A percentile compares a stretch with the other conserved stretches of the same genome.
Evolutionary conservation across 495 filamentous ascomycete species (phyloP).

Genomic region (Lasiosphaeria ovina): DNA sequence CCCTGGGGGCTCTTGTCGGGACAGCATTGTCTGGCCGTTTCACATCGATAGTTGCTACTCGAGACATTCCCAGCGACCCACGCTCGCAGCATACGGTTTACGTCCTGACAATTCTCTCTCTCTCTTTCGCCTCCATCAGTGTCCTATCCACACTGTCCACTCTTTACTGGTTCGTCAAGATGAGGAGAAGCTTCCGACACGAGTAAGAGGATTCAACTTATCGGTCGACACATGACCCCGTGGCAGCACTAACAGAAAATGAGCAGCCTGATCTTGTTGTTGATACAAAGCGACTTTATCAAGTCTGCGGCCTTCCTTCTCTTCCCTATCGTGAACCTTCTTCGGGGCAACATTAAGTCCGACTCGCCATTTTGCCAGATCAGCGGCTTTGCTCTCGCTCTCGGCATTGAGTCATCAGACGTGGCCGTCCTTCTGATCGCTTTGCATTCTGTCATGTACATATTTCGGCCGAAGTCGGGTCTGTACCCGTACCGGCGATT

Average conservation of each 20-base stretch:
- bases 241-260: constrained; percentile 7
- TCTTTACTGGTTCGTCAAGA: constrained; percentile 71
- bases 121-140: constrained; percentile 47
- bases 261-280: constrained; percentile 63
- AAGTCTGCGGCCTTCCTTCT: constrained; percentile 65
- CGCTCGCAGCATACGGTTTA: constrained; percentile 7
- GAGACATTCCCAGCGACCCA: not conserved
- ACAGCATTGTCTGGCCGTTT: not conserved
- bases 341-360: constrained; percentile 46
- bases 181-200: constrained; percentile 71
- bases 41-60: not conserved
- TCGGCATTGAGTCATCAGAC: constrained; percentile 68
- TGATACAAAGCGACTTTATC: constrained; percentile 67
- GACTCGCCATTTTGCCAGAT: constrained; percentile 61
- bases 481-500: constrained; percentile 61
- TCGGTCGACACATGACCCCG: not conserved
- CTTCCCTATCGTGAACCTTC: constrained; percentile 54
- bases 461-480: constrained; percentile 61
- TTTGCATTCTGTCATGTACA: constrained; percentile 65
- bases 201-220: constrained; percentile 49
- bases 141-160: constrained; percentile 49
- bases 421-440: constrained; percentile 68
- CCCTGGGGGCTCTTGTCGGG: constrained; percentile 3
- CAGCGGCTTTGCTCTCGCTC: constrained; percentile 61
- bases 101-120: constrained; percentile 26